phyloP scores from a whole-genome alignment of 352 stramenopile genomes.

The Pythium coloratum region DNA sequence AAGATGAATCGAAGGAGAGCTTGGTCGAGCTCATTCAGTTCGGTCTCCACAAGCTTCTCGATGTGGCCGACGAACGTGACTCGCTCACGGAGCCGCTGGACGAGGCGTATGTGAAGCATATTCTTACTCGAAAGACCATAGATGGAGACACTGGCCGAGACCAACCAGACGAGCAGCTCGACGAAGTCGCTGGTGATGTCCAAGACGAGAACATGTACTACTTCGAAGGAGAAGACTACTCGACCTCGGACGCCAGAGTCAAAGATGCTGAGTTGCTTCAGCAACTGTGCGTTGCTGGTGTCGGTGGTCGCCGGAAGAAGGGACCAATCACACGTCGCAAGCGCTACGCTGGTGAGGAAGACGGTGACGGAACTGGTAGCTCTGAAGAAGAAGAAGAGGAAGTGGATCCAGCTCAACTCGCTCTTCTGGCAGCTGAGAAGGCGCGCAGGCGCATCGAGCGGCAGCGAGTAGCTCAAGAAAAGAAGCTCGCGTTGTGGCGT shows the following conservation, averaged over 20 bases:
- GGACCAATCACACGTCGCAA: constrained; percentile 23
- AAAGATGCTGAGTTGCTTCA: constrained; percentile 46
- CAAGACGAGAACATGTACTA: constrained; percentile 85
- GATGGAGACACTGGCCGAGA: constrained; percentile 19
- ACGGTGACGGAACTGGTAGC: constrained; percentile 34
- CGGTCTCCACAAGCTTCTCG: constrained; percentile 67
- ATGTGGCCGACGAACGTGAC: constrained; percentile 34
- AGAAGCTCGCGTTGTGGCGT: constrained; percentile 57
- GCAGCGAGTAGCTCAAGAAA: constrained; percentile 38
- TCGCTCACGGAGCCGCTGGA: constrained; percentile 50
- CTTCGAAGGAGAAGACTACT: constrained; percentile 79
- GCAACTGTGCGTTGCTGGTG: constrained; percentile 33
- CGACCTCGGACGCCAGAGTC: constrained; percentile 36
- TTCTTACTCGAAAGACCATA: constrained; percentile 38
- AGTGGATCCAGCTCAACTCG: constrained; percentile 20
- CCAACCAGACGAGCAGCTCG: constrained; percentile 38
- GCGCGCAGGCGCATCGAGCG: constrained; percentile 43
- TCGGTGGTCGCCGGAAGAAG: constrained; percentile 30
- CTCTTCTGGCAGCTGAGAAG: constrained; percentile 32
- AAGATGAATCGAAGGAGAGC: constrained; percentile 42
- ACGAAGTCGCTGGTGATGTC: constrained; percentile 57
- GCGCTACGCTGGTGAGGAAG: constrained; percentile 35
- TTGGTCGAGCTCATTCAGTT: constrained; percentile 78
- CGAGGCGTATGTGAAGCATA: constrained; percentile 63
- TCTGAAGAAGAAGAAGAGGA: constrained; percentile 20